These are phyloP conservation scores for Mortierella sp. DNA, from an alignment of 371 early-diverging fungal species.

Conservation along the genomic window DNA sequence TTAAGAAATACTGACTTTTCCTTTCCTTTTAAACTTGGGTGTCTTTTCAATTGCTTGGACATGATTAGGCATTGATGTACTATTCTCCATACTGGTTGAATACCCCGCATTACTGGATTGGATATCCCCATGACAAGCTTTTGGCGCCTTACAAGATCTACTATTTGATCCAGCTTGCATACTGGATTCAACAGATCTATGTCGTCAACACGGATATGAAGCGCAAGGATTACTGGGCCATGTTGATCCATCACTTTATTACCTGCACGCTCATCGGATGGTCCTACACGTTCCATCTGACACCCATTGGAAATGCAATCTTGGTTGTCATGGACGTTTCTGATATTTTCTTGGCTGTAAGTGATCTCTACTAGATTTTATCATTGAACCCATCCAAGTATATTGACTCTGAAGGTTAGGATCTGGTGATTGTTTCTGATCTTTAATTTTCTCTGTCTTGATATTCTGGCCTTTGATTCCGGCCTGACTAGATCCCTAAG, in stretches of 20 bases:
- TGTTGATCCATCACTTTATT: conserved; percentile 84
- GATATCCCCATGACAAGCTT: conserved; percentile 73
- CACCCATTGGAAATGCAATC: conserved; percentile 83
- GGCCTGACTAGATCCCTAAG: conserved; percentile 66
- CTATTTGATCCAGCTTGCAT: conserved; percentile 81
- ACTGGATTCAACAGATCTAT: conserved; percentile 85
- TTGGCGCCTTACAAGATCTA: conserved; percentile 70
- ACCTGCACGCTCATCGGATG: conserved; percentile 73
- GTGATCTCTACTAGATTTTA: conserved; percentile 16
- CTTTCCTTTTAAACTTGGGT: conserved; percentile 12
- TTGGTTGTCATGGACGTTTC: conserved; percentile 85
- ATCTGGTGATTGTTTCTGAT: too few species aligned
- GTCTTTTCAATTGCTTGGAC: neutral
- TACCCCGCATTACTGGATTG: conserved; percentile 75
- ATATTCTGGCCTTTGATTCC: neutral
- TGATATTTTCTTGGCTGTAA: conserved; percentile 82
- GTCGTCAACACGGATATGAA: conserved; percentile 80
- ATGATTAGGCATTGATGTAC: conserved; percentile 60
- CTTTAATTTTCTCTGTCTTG: neutral
- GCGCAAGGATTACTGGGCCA: conserved; percentile 82
- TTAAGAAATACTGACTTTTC: too few species aligned
- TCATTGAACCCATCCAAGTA: neutral
- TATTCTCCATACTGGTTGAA: conserved; percentile 79
- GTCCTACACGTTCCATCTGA: conserved; percentile 78
- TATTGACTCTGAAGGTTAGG: too few species aligned